phyloP scores from a whole-genome alignment of 148 eudicot species.

The Silene latifolia region DNA sequence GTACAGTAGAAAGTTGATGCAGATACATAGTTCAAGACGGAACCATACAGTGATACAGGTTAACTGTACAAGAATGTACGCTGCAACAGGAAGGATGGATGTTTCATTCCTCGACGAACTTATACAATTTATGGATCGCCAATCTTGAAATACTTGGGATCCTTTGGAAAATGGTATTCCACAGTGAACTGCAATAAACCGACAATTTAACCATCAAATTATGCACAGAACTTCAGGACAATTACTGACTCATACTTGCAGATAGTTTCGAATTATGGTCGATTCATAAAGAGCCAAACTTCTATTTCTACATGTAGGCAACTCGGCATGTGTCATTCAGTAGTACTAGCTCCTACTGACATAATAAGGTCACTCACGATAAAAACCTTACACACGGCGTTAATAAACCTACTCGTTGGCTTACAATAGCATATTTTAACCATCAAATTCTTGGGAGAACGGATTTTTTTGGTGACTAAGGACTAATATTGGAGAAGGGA shows the following conservation, averaged over 20 bases:
- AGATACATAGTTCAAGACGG: background rate
- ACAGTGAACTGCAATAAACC: slow-evolving; percentile 55
- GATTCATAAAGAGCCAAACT: background rate
- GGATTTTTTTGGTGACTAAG: too few relatives aligned
- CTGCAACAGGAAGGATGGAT: background rate
- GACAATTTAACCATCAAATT: background rate
- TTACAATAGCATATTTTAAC: background rate
- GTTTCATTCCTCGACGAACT: background rate
- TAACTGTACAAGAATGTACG: slow-evolving; percentile 15
- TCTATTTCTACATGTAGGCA: background rate
- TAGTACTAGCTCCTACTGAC: background rate
- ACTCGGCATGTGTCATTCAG: background rate
- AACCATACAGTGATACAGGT: slow-evolving; percentile 7
- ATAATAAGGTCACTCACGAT: background rate
- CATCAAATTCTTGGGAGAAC: background rate
- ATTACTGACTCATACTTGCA: background rate
- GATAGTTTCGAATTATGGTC: background rate
- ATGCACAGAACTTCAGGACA: background rate
- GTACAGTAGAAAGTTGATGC: slow-evolving; percentile 3
- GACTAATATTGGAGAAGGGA: too few relatives aligned
- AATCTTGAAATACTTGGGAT: slow-evolving; percentile 76
- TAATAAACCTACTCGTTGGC: background rate
- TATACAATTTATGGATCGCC: slow-evolving; percentile 32
- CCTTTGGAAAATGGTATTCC: slow-evolving; percentile 69
- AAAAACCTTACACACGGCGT: too few relatives aligned